A percentile compares a stretch with the other conserved stretches of the same genome.
These are phyloP conservation scores for Entomortierella lignicola DNA, from an alignment of 192 early-diverging fungal genomes.

Conservation along the genomic window DNA sequence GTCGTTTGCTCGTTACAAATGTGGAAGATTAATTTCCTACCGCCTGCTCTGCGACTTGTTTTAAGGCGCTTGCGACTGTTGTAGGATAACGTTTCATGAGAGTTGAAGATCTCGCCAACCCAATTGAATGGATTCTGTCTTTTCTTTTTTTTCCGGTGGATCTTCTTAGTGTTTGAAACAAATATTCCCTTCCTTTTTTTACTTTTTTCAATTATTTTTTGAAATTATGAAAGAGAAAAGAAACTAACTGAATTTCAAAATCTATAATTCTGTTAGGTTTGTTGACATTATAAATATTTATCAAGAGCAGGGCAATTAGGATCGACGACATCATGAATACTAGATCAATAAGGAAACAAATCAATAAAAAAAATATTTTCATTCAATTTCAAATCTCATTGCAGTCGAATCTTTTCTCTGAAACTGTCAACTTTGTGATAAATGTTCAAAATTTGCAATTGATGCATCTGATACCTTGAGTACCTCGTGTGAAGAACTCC, in stretches of 20 bases:
- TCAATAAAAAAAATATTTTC: no score
- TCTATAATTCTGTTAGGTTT: conserved; percentile 14
- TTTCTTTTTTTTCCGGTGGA: conserved; percentile 18
- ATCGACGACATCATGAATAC: no score
- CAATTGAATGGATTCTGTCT: not conserved
- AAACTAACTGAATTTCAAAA: conserved; percentile 6
- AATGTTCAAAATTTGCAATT: no score
- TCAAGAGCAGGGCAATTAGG: no score
- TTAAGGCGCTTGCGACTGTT: conserved; percentile 57
- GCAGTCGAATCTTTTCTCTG: no score
- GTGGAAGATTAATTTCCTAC: conserved; percentile 55
- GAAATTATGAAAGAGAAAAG: not conserved
- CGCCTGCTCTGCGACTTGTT: conserved; percentile 56
- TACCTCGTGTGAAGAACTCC: no score
- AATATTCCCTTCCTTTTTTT: conserved; percentile 35
- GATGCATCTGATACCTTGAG: no score
- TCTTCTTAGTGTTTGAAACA: conserved; percentile 56
- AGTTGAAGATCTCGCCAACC: conserved; percentile 56
- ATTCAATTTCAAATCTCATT: no score
- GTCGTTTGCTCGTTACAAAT: conserved; percentile 59
- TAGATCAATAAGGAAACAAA: no score
- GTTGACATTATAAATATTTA: no score
- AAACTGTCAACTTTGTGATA: no score
- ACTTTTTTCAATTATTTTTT: not conserved
- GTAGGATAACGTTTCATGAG: conserved; percentile 55